Conservation (phyloP, 495 filamentous ascomycete genomes). For the Podospora tetraspora region DNA sequence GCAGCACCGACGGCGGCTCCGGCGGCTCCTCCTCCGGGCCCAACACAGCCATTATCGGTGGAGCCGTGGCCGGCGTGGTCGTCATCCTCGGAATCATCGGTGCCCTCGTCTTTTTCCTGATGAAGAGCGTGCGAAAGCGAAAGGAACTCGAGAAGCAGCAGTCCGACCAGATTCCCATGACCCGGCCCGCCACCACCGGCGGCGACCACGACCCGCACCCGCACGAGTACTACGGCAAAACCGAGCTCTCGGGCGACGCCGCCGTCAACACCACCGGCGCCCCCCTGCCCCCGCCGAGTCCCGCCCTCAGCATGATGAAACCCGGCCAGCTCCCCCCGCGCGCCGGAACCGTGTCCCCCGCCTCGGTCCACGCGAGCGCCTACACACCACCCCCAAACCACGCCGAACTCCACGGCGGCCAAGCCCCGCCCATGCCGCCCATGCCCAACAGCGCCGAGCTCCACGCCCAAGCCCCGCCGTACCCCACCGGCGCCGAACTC, state of each 20-base stretch:
- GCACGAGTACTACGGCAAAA: slow-evolving; percentile 25
- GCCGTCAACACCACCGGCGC: slow-evolving; percentile 16
- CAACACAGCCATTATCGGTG: slow-evolving; percentile 31
- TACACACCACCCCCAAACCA: slow-evolving; percentile 24
- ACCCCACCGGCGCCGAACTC: slow-evolving; percentile 16
- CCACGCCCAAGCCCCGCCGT: slow-evolving; percentile 24
- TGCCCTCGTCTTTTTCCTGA: slow-evolving; percentile 33
- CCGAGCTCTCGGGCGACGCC: slow-evolving; percentile 31
- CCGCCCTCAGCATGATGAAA: slow-evolving; percentile 28
- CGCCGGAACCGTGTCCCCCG: slow-evolving; percentile 35
- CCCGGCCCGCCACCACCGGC: slow-evolving; percentile 2
- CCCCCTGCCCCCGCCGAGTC: slow-evolving; percentile 24
- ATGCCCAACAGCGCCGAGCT: slow-evolving; percentile 27
- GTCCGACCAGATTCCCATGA: slow-evolving; percentile 9
- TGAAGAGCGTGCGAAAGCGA: slow-evolving; percentile 13
- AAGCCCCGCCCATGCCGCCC: slow-evolving; percentile 16
- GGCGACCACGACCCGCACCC: background rate
- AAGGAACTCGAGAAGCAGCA: slow-evolving; percentile 4
- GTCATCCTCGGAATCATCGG: slow-evolving; percentile 31
- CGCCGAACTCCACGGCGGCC: slow-evolving; percentile 24
- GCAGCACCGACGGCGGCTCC: slow-evolving; percentile 5
- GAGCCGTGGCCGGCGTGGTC: slow-evolving; percentile 35
- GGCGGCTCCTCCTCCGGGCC: slow-evolving; percentile 11
- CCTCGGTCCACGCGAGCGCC: slow-evolving; percentile 26
- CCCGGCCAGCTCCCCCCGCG: slow-evolving; percentile 13